Base-by-base conservation (phyloP, 2,329 filamentous ascomycete genomes). In the Claviceps paspali region DNA sequence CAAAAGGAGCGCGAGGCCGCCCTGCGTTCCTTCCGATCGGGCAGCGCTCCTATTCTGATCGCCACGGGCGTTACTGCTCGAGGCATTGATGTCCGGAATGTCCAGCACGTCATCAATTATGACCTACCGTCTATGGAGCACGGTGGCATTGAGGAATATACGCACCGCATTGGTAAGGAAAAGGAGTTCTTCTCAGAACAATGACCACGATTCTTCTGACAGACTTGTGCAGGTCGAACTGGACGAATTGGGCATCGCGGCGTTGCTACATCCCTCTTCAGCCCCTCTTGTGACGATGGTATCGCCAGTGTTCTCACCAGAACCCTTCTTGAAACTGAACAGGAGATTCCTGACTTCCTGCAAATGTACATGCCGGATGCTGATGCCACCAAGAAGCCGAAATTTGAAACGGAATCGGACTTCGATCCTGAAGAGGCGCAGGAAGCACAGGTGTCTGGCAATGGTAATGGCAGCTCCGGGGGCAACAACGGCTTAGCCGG, bases 141-240 rank as follows among this genome's bases (percentile, higher is more conserved):
- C 47, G 86, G 85, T n/a, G 88, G 87, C 2, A 93, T 95, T 39
- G 77, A 83, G 34, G 91, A 96, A 55, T 98, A 96, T 49, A 77
- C 82, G 19, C 91, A 98, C 53, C 84, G 91, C 10, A 96, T 96
- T 53, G 91, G 82, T 84, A 73, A 60, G 68, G 52, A 18, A 10
- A 26, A 33, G 8, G 1, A 17, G 6, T 15, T 33, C 18, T 23
- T 7, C 6, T 6, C 6, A 14, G 12, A 19, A 29, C 14, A 18
- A 10, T 27, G 17, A n/a, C 12, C 6, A 33, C 8, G 22, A 22
- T 11, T 22, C 26, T 33, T n/a, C n/a, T n/a, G n/a, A n/a, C n/a
- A n/a, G n/a, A n/a, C n/a, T n/a, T n/a, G n/a, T n/a, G n/a, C n/a
- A 85, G 81, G 91, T 43, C 87, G 91, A 42, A 98, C 91, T 47